These are phyloP conservation scores for Debaryomycetaceae sp. DNA, from an alignment of 1,139 yeast species.

Conservation along the genomic window DNA sequence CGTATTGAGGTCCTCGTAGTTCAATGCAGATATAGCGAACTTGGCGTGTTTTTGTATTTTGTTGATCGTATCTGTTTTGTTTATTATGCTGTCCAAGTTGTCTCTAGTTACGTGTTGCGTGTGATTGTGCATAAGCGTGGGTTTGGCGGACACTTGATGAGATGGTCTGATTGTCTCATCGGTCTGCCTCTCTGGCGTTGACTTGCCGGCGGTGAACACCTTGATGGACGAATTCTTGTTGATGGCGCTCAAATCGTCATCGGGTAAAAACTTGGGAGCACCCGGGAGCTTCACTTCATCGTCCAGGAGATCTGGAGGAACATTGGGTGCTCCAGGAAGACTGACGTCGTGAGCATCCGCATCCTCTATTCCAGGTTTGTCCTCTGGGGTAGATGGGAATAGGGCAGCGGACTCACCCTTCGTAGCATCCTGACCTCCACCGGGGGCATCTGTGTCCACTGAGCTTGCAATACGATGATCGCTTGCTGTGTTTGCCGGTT, in stretches of 20 bases:
- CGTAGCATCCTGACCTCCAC: not conserved
- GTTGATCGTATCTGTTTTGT: conserved; percentile 58
- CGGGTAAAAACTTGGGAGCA: conserved; percentile 42
- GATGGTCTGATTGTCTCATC: not conserved
- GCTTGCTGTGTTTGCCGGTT: conserved; percentile 4
- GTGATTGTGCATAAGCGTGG: conserved; percentile 1
- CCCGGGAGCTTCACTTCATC: conserved; percentile 34
- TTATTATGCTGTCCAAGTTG: conserved; percentile 49
- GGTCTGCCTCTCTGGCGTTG: conserved; percentile 1
- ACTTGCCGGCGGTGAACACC: conserved; percentile 25
- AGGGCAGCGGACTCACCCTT: not conserved
- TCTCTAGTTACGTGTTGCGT: conserved; percentile 27
- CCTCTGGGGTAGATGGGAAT: not conserved
- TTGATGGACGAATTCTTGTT: conserved; percentile 40
- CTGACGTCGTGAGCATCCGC: conserved; percentile 6
- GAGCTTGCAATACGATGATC: not conserved
- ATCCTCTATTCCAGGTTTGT: conserved; percentile 3
- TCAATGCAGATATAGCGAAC: conserved; percentile 89
- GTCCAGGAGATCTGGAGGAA: conserved; percentile 27
- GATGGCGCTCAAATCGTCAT: conserved; percentile 35
- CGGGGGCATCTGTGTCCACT: conserved; percentile 3
- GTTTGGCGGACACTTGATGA: not conserved
- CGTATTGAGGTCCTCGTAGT: conserved; percentile 82
- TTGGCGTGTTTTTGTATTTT: conserved; percentile 82
- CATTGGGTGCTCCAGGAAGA: conserved; percentile 31